Evolutionary conservation across 768 basidiomycete genomes (phyloP), one percentile per base, ranked within the genome.

Genomic region (Auriscalpium orientale): DNA sequence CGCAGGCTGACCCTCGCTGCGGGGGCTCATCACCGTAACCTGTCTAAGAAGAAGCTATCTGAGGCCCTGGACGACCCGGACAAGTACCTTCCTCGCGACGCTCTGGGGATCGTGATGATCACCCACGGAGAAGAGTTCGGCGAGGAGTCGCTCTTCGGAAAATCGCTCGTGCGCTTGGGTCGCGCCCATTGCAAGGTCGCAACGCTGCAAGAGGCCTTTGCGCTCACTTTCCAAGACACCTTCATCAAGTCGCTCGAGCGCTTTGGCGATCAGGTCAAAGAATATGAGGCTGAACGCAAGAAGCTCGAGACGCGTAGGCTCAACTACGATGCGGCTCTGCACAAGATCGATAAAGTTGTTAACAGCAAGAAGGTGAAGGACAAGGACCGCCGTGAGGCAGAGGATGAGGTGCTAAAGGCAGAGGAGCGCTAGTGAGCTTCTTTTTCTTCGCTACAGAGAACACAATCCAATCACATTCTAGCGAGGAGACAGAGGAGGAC

Each of bases 401-500:
- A 95, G 60, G 88, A 91, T 28, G 94, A 95, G 64, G 71, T 89
- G 58, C 80, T 85, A 12, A 81, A 81, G 58, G 71, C 83, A 46
- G 83, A 91, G 65, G 93, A 93, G 65, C 64, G 84, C 18, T 61
- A 62, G 61, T 61, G 36, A 44, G 61, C 28, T 53, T 33, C 68
- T 57, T 59, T 43, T 46, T 43, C 2, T 47, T 28, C 33, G 38
- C 54, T 51, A n/a, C 18, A 28, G 43, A 28, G 11, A 51, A 11
- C 8, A 15, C 6, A 22, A 28, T 10, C 37, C 15, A 16, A 53
- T 37, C 46, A 1, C 53, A 36, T 49, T 51, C 9, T 61, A 94
- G 93, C 62, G 91, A 95, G 55, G 92, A 97, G 70, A 85, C 87
- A 0, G 79, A 83, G 9, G 88, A 93, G 65, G 91, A 95, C 59